Conservation (phyloP, 306 rosid species). For the Echinosophora koreensis region DNA sequence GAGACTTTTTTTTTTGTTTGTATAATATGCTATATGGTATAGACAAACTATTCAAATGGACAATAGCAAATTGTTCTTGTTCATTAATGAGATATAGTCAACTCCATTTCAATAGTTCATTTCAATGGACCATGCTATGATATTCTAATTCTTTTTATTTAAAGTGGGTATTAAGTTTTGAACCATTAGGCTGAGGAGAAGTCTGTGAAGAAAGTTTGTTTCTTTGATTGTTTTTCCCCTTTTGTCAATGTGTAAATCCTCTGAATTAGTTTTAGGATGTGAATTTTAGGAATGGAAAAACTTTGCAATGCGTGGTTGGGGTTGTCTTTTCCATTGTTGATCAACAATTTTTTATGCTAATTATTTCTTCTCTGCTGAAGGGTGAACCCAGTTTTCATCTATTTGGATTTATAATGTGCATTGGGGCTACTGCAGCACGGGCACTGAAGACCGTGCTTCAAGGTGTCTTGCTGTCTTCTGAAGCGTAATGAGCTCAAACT, state of each 20-base stretch:
- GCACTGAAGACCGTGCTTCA: conserved; percentile 67
- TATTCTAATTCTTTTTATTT: neutral
- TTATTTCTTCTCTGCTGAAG: conserved; percentile 47
- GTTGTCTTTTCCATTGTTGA: conserved; percentile 11
- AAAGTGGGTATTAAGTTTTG: neutral
- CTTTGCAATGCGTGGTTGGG: neutral
- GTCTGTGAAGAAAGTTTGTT: too few species aligned
- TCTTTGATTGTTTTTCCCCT: neutral
- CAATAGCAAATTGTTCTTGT: too few species aligned
- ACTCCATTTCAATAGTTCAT: too few species aligned
- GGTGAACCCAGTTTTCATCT: conserved; percentile 68
- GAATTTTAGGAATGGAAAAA: neutral
- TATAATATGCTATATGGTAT: neutral
- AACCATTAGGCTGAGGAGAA: too few species aligned
- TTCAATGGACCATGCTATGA: neutral
- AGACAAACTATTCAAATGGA: too few species aligned
- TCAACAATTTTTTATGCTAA: neutral
- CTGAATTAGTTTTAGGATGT: conserved; percentile 13
- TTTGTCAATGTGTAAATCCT: neutral
- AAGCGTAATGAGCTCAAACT: conserved; percentile 52
- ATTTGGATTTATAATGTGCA: conserved; percentile 64
- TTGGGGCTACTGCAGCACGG: conserved; percentile 61
- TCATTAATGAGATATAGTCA: too few species aligned
- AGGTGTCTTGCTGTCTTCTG: conserved; percentile 63
- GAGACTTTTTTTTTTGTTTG: neutral